Evolutionary conservation across 1,284 basidiomycete genomes (phyloP).

Genomic region (Malassezia obtusa): DNA sequence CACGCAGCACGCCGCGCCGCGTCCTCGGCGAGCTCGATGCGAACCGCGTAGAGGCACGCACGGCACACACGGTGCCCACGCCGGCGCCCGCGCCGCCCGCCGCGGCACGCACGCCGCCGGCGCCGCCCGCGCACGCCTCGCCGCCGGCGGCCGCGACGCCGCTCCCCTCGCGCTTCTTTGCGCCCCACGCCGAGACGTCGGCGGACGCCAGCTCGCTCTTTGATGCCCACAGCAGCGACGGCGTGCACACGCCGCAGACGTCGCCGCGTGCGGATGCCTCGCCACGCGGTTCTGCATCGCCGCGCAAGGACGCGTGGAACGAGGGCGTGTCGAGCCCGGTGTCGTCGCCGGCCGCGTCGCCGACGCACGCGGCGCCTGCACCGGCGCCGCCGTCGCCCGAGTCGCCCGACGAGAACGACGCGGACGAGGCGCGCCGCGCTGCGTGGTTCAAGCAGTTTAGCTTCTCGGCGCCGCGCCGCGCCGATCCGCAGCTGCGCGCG

Average conservation of each 20-base stretch:
- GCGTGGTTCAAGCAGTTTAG: slow-evolving; percentile 3
- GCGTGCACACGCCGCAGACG: slow-evolving; percentile 6
- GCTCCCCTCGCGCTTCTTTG: not conserved
- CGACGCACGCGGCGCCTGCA: not conserved
- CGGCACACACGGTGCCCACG: not conserved
- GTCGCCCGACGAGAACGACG: not conserved
- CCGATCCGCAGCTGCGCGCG: not conserved
- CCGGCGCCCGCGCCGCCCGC: not conserved
- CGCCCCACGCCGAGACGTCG: not conserved
- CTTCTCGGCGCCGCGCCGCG: not conserved
- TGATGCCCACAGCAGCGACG: slow-evolving; percentile 1
- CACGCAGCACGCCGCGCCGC: not conserved
- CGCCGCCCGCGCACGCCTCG: not conserved
- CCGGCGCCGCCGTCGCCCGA: not conserved
- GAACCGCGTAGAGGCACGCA: not conserved
- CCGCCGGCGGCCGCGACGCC: not conserved
- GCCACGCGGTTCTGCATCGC: not conserved
- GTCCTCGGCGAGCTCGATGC: not conserved
- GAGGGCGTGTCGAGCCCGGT: slow-evolving; percentile 11
- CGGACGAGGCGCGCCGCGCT: slow-evolving; percentile 1
- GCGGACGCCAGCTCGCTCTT: not conserved
- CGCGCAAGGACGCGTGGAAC: not conserved
- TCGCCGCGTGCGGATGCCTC: not conserved
- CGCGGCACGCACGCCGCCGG: not conserved
- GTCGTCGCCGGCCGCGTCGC: slow-evolving; percentile 9